Evolutionary conservation across 1,284 basidiomycete species (phyloP).

Genomic region (Tetrapyrgos nigripes): DNA sequence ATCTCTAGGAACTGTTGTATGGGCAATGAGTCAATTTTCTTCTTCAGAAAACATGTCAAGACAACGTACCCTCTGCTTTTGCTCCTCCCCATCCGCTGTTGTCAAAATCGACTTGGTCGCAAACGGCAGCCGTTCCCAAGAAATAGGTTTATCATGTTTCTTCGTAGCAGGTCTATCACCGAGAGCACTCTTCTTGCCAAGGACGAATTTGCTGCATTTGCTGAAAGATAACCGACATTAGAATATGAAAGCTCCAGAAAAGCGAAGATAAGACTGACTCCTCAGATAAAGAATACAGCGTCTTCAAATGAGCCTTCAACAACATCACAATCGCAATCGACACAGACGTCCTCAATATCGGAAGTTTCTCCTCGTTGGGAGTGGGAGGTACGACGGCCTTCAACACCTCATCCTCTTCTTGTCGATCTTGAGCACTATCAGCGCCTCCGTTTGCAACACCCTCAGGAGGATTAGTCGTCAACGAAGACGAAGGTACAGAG

Average conservation of each 20-base stretch:
- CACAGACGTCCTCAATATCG: slow-evolving; percentile 69
- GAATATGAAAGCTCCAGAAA: background rate
- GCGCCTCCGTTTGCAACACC: background rate
- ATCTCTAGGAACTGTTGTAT: slow-evolving; percentile 70
- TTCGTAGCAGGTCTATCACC: slow-evolving; percentile 83
- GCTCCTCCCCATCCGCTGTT: slow-evolving; percentile 59
- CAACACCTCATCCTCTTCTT: background rate
- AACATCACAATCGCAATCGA: slow-evolving; percentile 84
- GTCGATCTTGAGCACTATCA: background rate
- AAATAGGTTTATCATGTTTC: slow-evolving; percentile 65
- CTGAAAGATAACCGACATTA: slow-evolving; percentile 45
- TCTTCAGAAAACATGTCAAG: background rate
- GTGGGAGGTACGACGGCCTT: background rate
- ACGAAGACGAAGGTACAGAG: background rate
- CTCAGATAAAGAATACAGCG: slow-evolving; percentile 83
- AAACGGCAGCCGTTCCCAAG: slow-evolving; percentile 77
- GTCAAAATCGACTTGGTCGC: slow-evolving; percentile 64
- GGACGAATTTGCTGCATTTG: slow-evolving; percentile 86
- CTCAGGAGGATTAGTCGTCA: background rate
- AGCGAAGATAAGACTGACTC: slow-evolving; percentile 62
- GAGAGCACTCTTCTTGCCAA: slow-evolving; percentile 85
- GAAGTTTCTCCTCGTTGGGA: slow-evolving; percentile 40
- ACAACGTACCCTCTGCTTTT: slow-evolving; percentile 61
- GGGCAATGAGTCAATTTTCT: slow-evolving; percentile 7
- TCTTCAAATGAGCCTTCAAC: slow-evolving; percentile 84